Evolutionary conservation across 1,139 yeast species (phyloP).

Genomic region (Lodderomyces margitis): DNA sequence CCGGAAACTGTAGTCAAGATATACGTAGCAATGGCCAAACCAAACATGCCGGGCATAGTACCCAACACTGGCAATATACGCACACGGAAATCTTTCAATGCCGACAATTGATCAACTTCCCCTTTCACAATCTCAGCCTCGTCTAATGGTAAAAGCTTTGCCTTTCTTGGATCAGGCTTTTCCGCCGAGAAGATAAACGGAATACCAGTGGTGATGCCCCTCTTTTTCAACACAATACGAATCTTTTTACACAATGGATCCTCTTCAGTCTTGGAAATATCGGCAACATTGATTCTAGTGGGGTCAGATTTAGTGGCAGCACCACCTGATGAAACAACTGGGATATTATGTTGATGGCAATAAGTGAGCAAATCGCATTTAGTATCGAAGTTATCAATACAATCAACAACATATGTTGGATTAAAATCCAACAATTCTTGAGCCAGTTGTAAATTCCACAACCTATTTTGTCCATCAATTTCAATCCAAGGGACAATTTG

Average conservation of each 20-base stretch:
- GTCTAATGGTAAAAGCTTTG: slow-evolving; percentile 77
- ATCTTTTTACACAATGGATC: slow-evolving; percentile 91
- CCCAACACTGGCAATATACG: slow-evolving; percentile 93
- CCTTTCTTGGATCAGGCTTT: slow-evolving; percentile 94
- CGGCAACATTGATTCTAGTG: slow-evolving; percentile 44
- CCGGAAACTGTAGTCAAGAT: slow-evolving; percentile 78
- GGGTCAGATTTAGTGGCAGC: slow-evolving; percentile 76
- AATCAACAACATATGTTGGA: slow-evolving; percentile 82
- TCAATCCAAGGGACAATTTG: slow-evolving; percentile 89
- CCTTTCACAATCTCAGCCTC: slow-evolving; percentile 80
- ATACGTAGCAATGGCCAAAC: slow-evolving; percentile 83
- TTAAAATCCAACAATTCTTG: slow-evolving; percentile 55
- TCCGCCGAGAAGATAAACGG: slow-evolving; percentile 92
- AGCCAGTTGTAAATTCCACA: slow-evolving; percentile 71
- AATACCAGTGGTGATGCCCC: slow-evolving; percentile 73
- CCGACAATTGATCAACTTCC: slow-evolving; percentile 81
- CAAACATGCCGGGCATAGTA: slow-evolving; percentile 95
- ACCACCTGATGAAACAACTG: slow-evolving; percentile 87
- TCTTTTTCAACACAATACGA: slow-evolving; percentile 73
- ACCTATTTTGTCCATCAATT: slow-evolving; percentile 70
- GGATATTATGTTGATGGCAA: slow-evolving; percentile 57
- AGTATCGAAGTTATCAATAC: slow-evolving; percentile 94
- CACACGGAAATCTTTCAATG: slow-evolving; percentile 85
- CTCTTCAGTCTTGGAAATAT: slow-evolving; percentile 66
- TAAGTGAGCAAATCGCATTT: slow-evolving; percentile 83